Conservation (phyloP, 352 stramenopile genomes). For the Elongisporangium senticosum region DNA sequence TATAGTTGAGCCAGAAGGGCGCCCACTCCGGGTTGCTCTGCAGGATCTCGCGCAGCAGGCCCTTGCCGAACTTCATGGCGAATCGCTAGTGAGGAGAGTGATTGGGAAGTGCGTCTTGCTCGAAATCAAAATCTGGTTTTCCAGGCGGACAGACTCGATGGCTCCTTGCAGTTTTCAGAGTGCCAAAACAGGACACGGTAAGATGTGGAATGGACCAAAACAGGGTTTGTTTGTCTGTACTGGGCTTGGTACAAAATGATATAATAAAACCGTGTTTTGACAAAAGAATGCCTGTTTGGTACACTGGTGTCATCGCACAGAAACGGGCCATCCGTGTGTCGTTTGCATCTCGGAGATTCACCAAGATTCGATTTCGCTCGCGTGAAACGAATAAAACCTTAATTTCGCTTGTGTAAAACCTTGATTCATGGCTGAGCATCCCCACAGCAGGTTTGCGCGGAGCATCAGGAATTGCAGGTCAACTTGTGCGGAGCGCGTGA, state of each 20-base stretch:
- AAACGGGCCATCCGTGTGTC: slow-evolving; percentile 3
- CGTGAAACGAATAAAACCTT: slow-evolving; percentile 1
- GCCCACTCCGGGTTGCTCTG: slow-evolving; percentile 78
- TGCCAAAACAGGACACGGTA: neutral
- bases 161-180: neutral
- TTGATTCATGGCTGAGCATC: neutral
- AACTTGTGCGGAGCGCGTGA: neutral
- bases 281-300: neutral
- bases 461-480: neutral
- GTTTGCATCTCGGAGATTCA: slow-evolving; percentile 6
- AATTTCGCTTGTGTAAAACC: neutral
- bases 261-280: slow-evolving; percentile 1
- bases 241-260: neutral
- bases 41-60: slow-evolving; percentile 56
- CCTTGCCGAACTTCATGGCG: slow-evolving; percentile 81
- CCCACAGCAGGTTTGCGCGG: neutral
- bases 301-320: neutral
- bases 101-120: neutral
- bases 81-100: neutral
- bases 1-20: slow-evolving; percentile 87
- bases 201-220: neutral
- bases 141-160: neutral
- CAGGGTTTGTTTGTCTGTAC: neutral
- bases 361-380: slow-evolving; percentile 10
- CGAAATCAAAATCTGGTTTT: neutral